Conservation (phyloP, 192 early-diverging fungal species). For the Neocallimastix lanati region DNA sequence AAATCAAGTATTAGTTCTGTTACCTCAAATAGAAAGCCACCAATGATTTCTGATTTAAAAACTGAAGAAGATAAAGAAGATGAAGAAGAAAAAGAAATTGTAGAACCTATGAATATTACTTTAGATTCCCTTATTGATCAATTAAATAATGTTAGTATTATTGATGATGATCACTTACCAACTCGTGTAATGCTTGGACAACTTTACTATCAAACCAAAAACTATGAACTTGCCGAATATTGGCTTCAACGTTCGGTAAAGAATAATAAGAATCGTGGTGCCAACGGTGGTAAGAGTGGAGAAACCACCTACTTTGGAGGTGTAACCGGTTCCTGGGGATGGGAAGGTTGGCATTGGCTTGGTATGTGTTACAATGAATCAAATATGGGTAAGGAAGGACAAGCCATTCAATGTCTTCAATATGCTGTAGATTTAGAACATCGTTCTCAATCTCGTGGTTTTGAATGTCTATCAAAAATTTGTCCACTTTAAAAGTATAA, state of each 20-base stretch:
- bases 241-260: slow-evolving; percentile 20
- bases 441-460: not conserved
- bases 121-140: slow-evolving; percentile 13
- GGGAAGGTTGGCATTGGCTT: slow-evolving; percentile 19
- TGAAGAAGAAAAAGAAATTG: not conserved
- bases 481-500: not conserved
- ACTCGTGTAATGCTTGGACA: slow-evolving; percentile 18
- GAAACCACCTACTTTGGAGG: slow-evolving; percentile 19
- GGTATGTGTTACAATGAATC: slow-evolving; percentile 1
- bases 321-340: slow-evolving; percentile 16
- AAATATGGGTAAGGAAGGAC: not conserved
- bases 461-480: not conserved
- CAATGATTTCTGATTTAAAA: not conserved
- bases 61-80: slow-evolving; percentile 2
- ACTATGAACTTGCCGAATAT: slow-evolving; percentile 12
- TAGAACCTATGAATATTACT: slow-evolving; percentile 2
- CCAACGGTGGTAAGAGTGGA: slow-evolving; percentile 13
- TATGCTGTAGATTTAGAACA: not conserved
- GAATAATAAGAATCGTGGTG: slow-evolving; percentile 14
- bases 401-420: not conserved
- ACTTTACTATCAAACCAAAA: slow-evolving; percentile 9
- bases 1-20: not conserved
- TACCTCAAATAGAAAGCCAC: not conserved
- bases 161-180: slow-evolving; percentile 24
- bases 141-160: slow-evolving; percentile 6